Percentiles rank a stretch among this genome's conserved stretches.
These are phyloP conservation scores for Citeromyces matritensis DNA, from an alignment of 805 yeast species.

Conservation along the genomic window DNA sequence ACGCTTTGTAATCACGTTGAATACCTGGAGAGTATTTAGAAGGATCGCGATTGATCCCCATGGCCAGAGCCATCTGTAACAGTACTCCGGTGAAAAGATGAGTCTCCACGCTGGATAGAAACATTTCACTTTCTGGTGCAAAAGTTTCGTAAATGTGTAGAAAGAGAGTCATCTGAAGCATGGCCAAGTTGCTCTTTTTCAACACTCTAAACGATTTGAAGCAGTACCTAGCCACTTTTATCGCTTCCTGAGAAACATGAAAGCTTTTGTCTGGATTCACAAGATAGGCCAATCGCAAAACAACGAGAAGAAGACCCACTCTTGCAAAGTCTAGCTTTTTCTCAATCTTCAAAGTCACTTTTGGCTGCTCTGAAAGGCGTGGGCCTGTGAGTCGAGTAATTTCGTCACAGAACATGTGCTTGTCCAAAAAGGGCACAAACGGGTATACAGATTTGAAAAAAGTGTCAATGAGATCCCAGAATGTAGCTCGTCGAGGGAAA, in stretches of 20 bases:
- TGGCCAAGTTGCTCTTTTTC: conserved; percentile 19
- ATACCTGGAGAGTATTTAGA: conserved; percentile 8
- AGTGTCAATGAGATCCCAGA: conserved; percentile 24
- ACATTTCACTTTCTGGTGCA: conserved; percentile 35
- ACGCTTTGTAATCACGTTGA: conserved; percentile 14
- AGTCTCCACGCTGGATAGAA: conserved; percentile 23
- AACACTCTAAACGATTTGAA: conserved; percentile 23
- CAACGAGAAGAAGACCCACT: conserved; percentile 21
- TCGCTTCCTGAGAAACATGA: conserved; percentile 22
- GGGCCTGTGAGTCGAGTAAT: conserved; percentile 19
- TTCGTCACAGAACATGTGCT: conserved; percentile 14
- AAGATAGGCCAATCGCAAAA: conserved; percentile 24
- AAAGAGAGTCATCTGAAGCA: conserved; percentile 26
- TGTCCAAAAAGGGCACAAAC: conserved; percentile 30
- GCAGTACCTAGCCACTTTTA: conserved; percentile 21
- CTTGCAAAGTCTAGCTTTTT: conserved; percentile 23
- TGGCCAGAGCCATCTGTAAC: conserved; percentile 25
- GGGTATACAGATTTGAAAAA: conserved; percentile 29
- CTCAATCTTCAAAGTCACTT: conserved; percentile 15
- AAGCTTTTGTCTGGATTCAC: conserved; percentile 14
- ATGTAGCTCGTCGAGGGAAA: conserved; percentile 4
- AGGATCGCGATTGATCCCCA: conserved; percentile 36
- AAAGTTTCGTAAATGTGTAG: conserved; percentile 20
- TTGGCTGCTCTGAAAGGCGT: conserved; percentile 11
- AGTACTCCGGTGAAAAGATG: conserved; percentile 21